These are phyloP conservation scores for Colletotrichum musae DNA, from an alignment of 2,329 filamentous ascomycete genomes.

Conservation along the genomic window DNA sequence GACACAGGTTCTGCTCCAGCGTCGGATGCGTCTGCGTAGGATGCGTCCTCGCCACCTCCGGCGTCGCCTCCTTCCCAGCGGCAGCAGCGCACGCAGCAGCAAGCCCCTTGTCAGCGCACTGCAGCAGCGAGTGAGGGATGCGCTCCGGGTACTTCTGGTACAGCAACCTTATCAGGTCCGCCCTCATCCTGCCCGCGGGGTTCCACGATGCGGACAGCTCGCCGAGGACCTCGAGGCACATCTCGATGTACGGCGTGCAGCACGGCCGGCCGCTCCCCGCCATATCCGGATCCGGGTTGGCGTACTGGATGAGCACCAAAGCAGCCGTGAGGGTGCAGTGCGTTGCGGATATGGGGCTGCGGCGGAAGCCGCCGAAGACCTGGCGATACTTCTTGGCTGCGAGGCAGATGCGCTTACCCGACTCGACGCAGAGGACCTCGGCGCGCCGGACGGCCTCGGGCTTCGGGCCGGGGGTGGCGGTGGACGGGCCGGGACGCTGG, in stretches of 20 bases:
- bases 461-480: not conserved
- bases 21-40: slow-evolving; percentile 24
- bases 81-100: not conserved
- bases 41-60: not conserved
- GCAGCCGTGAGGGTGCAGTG: slow-evolving; percentile 53
- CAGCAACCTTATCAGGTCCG: slow-evolving; percentile 30
- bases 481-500: slow-evolving; percentile 5
- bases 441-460: slow-evolving; percentile 16
- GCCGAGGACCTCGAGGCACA: slow-evolving; percentile 30
- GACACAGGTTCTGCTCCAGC: slow-evolving; percentile 33
- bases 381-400: slow-evolving; percentile 50
- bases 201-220: slow-evolving; percentile 36
- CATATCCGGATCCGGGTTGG: slow-evolving; percentile 33
- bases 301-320: slow-evolving; percentile 44
- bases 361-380: slow-evolving; percentile 51
- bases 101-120: slow-evolving; percentile 5
- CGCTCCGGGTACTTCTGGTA: slow-evolving; percentile 37
- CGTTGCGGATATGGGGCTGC: slow-evolving; percentile 52
- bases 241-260: slow-evolving; percentile 37
- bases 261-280: slow-evolving; percentile 29
- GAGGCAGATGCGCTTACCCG: slow-evolving; percentile 45
- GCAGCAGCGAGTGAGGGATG: slow-evolving; percentile 32
- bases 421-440: slow-evolving; percentile 42
- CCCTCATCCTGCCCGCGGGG: slow-evolving; percentile 26
- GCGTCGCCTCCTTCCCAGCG: not conserved